Conservation (phyloP, 2,329 filamentous ascomycete genomes). For the Biscogniauxia marginata region DNA sequence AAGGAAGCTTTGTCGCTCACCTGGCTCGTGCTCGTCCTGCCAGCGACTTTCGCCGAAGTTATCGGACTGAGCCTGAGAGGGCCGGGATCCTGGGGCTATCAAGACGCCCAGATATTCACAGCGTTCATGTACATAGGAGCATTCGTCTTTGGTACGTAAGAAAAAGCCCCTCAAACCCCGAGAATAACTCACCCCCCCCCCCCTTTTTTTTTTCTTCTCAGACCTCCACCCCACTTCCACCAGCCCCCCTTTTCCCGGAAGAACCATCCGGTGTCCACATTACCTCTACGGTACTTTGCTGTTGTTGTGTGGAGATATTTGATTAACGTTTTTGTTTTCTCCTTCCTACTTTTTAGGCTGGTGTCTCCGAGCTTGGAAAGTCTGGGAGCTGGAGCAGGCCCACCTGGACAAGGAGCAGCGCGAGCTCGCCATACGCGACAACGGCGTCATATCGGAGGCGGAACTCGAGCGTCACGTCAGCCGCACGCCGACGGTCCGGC, state of each 20-base stretch:
- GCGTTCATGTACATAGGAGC: slow-evolving; percentile 60
- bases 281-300: too few species aligned
- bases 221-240: neutral
- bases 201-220: neutral
- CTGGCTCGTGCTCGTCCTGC: slow-evolving; percentile 70
- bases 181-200: neutral
- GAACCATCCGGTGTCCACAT: neutral
- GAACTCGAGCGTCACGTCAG: slow-evolving; percentile 15
- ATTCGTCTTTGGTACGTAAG: slow-evolving; percentile 42
- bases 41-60: slow-evolving; percentile 66
- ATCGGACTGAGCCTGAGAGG: slow-evolving; percentile 59
- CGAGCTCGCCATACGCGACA: slow-evolving; percentile 28
- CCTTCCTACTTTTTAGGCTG: slow-evolving; percentile 31
- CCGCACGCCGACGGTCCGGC: slow-evolving; percentile 14
- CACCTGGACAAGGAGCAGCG: slow-evolving; percentile 29
- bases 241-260: neutral
- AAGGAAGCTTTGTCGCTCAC: slow-evolving; percentile 58
- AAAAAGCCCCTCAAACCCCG: neutral
- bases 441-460: slow-evolving; percentile 21
- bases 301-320: slow-evolving; percentile 1
- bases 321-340: neutral
- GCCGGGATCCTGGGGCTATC: slow-evolving; percentile 44
- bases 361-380: slow-evolving; percentile 43
- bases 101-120: slow-evolving; percentile 56
- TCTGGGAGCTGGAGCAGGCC: slow-evolving; percentile 37